Base-by-base conservation (phyloP, 768 basidiomycete genomes). In the Gymnopilus dilepis region DNA sequence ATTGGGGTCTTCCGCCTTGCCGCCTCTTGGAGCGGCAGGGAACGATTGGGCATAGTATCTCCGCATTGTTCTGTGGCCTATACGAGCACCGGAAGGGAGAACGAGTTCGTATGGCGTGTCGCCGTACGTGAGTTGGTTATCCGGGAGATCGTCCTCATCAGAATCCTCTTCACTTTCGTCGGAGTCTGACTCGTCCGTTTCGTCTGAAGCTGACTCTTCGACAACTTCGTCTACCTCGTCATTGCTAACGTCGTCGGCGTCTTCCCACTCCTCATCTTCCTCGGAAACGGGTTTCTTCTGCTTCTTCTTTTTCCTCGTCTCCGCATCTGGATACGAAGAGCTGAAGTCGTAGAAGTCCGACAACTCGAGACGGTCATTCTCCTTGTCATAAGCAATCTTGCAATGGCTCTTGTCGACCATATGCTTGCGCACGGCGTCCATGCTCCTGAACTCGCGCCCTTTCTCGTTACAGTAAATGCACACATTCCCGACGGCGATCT, bases 361-460 rank as follows among this genome's bases (percentile, higher is more conserved):
- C 5, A 97, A 65, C 66, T 97, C 96, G 55, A 96, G 84, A 41
- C 88, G 85, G 70, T 98, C 94, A 38, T 78, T 71, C 67, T 92
- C 88, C 1, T 84, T 76, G 60, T 95, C 93, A 74, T 97, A 99
- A 0, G 93, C 91, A 65, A 99, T 87, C 77, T 97, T 98, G 83
- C 96, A 98, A 70, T 99, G 97, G 60, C 86, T 84, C 78, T 99
- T 99, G 80, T 96, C 96, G 40, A 86, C 63, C 97, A 99, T 99
- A 73, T 99, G 97, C 70, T 92, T 93, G 66, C 95, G 82, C 4
- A 94, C 95, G 0, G 96, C 97, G 3, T 94, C 90, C 56, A 96
- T 70, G 15, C 86, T 89, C 59, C 88, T 85, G 75, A 95, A 95
- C 69, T 94, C 95, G 62, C 87, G 79, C 42, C 94, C 86, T 62